These are phyloP conservation scores for Penicillium sp. DNA, from an alignment of 2,329 filamentous ascomycete species.

Conservation along the genomic window DNA sequence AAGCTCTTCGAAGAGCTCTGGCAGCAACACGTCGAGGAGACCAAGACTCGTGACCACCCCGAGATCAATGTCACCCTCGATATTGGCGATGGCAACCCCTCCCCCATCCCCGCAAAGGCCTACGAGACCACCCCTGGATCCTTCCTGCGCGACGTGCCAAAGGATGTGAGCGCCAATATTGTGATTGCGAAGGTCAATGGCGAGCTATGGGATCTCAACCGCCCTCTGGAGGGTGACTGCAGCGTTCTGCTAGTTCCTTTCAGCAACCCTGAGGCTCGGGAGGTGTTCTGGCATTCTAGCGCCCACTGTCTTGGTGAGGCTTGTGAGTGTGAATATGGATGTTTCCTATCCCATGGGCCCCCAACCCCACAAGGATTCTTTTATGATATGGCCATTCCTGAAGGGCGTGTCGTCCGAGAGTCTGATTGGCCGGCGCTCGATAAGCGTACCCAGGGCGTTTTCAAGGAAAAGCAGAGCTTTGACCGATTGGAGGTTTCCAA, in stretches of 20 bases:
- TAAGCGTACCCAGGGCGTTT: constrained; percentile 74
- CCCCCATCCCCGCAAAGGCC: constrained; percentile 63
- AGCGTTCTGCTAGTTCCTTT: constrained; percentile 84
- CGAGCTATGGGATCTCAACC: constrained; percentile 87
- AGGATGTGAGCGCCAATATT: constrained; percentile 76
- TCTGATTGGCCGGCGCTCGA: constrained; percentile 84
- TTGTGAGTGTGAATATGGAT: constrained; percentile 85
- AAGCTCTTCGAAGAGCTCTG: constrained; percentile 87
- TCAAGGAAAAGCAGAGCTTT: constrained; percentile 96
- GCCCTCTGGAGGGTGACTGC: constrained; percentile 85
- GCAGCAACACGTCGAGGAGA: constrained; percentile 76
- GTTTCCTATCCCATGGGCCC: constrained; percentile 89
- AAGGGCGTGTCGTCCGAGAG: constrained; percentile 68
- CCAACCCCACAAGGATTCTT: constrained; percentile 92
- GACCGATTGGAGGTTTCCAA: constrained; percentile 87
- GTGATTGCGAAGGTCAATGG: constrained; percentile 85
- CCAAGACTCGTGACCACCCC: constrained; percentile 53
- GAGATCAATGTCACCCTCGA: constrained; percentile 53
- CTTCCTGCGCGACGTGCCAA: constrained; percentile 76
- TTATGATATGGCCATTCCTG: constrained; percentile 83
- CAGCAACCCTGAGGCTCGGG: constrained; percentile 73
- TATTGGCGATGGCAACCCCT: constrained; percentile 43
- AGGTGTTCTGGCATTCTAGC: constrained; percentile 97
- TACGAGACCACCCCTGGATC: constrained; percentile 91
- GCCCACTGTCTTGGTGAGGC: constrained; percentile 96